Evolutionary conservation across 2,329 filamentous ascomycete species (phyloP).

Genomic region (Raffaelea arxii): DNA sequence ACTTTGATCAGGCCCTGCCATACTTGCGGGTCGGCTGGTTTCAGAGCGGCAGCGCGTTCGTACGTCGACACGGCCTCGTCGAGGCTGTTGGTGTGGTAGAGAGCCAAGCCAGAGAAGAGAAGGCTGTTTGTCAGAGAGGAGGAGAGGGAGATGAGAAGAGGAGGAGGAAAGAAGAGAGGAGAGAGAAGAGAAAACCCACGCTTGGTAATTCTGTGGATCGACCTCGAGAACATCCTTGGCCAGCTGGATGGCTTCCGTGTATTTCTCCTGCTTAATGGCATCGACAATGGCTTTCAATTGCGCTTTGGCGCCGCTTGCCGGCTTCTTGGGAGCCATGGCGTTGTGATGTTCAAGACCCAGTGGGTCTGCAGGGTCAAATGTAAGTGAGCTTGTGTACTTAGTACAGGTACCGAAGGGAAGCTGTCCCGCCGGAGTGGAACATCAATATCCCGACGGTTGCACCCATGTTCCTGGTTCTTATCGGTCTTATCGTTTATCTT

Average conservation of each 20-base stretch:
- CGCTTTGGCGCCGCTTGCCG: slow-evolving; percentile 44
- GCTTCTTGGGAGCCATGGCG: no score
- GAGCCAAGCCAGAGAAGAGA: slow-evolving; percentile 78
- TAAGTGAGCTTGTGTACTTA: no score
- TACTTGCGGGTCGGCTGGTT: slow-evolving; percentile 67
- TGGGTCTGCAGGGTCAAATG: no score
- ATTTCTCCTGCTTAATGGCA: slow-evolving; percentile 69
- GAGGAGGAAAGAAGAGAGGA: neutral
- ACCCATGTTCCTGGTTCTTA: no score
- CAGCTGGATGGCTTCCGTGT: slow-evolving; percentile 62
- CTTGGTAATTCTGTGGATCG: slow-evolving; percentile 75
- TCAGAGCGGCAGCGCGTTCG: slow-evolving; percentile 58
- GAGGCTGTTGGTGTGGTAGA: slow-evolving; percentile 63
- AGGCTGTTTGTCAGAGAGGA: slow-evolving; percentile 24
- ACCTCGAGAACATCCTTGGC: slow-evolving; percentile 59
- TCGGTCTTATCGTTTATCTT: slow-evolving; percentile 1
- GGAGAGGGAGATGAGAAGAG: neutral
- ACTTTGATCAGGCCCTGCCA: slow-evolving; percentile 86
- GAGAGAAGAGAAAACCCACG: slow-evolving; percentile 36
- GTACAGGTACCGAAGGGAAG: no score
- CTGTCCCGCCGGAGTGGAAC: slow-evolving; percentile 3
- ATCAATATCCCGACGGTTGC: no score
- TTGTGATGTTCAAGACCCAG: no score
- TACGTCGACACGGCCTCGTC: slow-evolving; percentile 73
- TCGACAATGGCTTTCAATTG: slow-evolving; percentile 74